phyloP scores from a whole-genome alignment of 2,329 filamentous ascomycete species.

The Cercospora nicotianae region DNA sequence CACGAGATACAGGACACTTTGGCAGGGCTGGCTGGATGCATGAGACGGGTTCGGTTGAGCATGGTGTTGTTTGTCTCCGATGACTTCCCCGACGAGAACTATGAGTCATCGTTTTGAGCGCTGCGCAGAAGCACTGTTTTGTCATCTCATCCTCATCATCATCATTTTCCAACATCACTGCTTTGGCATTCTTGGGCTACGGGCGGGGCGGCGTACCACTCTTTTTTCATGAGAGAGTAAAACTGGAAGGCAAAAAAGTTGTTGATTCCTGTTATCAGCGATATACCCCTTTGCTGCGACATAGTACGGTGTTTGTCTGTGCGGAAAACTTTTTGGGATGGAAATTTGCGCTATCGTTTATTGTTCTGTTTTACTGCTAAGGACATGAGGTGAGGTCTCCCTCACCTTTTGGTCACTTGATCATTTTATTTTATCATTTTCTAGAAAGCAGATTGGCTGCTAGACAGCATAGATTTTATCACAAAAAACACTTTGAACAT shows the following conservation, averaged over 20 bases:
- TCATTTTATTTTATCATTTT: neutral
- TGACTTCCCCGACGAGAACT: slow-evolving; percentile 4
- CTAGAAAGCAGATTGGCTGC: neutral
- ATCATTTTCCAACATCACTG: too few relatives aligned
- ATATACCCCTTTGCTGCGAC: slow-evolving; percentile 16
- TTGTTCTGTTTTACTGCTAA: neutral
- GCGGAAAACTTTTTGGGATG: neutral
- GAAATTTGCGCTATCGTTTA: too few relatives aligned
- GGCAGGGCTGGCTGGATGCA: slow-evolving; percentile 7
- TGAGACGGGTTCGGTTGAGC: neutral
- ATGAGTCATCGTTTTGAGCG: slow-evolving; percentile 15
- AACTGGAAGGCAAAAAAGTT: slow-evolving; percentile 11
- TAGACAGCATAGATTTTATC: neutral
- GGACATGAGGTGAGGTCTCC: neutral
- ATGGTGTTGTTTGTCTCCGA: slow-evolving; percentile 12
- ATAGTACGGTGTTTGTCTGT: slow-evolving; percentile 7
- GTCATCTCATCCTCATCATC: slow-evolving; percentile 2
- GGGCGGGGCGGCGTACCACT: neutral
- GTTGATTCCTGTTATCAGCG: slow-evolving; percentile 11
- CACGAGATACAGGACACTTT: neutral
- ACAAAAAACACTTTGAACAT: neutral
- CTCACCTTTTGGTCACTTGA: neutral
- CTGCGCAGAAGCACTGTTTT: slow-evolving; percentile 1
- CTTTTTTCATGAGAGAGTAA: neutral
- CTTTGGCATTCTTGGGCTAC: slow-evolving; percentile 1